A percentile compares a stretch with the other conserved stretches of the same genome.
phyloP scores from a whole-genome alignment of 441 rosid genomes.

The Populus hybrid region DNA sequence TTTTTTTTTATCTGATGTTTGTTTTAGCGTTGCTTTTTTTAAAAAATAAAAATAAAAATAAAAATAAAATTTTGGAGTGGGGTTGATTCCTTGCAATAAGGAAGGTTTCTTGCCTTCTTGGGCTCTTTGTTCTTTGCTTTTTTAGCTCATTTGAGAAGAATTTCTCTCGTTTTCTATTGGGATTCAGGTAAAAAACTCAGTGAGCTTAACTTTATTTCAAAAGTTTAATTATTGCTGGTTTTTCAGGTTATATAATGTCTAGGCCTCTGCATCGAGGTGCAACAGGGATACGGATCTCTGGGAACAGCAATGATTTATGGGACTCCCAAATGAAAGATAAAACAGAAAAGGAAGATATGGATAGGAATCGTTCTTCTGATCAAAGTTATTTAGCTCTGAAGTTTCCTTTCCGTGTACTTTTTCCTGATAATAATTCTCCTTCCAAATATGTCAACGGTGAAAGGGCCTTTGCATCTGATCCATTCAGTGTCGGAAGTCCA shows the following conservation, averaged over 20 bases:
- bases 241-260: conserved; percentile 58
- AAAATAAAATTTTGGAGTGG: not conserved
- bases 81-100: not conserved
- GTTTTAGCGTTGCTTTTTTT: not conserved
- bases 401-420: conserved; percentile 56
- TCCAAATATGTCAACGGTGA: conserved; percentile 55
- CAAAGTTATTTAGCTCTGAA: conserved; percentile 43
- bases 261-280: conserved; percentile 80
- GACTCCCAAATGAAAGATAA: conserved; percentile 85
- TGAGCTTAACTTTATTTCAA: not conserved
- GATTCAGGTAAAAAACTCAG: not conserved
- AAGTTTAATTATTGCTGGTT: not conserved
- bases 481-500: conserved; percentile 45
- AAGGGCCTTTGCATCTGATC: conserved; percentile 60
- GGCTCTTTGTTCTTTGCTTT: not conserved
- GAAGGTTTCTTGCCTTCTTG: not conserved
- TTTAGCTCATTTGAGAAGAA: not conserved
- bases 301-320: conserved; percentile 56
- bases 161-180: not conserved
- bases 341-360: conserved; percentile 62
- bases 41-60: no score
- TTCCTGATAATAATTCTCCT: conserved; percentile 46
- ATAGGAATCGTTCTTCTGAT: conserved; percentile 52
- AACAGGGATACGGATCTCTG: conserved; percentile 66
- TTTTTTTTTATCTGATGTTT: not conserved